A percentile compares a stretch with the other conserved stretches of the same genome.
phyloP scores from a whole-genome alignment of 192 early-diverging fungal species.

The Podila minutissima region DNA sequence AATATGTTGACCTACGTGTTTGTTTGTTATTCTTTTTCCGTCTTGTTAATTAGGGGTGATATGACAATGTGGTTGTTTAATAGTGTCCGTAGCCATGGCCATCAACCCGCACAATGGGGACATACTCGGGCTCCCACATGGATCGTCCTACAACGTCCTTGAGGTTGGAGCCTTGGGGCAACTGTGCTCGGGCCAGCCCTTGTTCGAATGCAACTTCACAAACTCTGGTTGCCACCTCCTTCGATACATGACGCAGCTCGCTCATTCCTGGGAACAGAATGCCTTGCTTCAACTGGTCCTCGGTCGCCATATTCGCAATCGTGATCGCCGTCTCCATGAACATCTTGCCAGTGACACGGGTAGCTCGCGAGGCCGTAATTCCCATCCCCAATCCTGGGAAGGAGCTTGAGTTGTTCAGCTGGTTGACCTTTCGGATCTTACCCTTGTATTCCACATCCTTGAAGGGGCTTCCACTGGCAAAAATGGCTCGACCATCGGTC shows the following conservation, averaged over 20 bases:
- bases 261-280: constrained; percentile 60
- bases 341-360: constrained; percentile 61
- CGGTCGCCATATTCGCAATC: constrained; percentile 61
- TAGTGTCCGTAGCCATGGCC: constrained; percentile 8
- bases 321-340: constrained; percentile 63
- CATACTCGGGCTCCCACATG: constrained; percentile 64
- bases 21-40: no score
- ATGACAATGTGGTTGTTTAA: no score
- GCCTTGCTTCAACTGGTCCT: constrained; percentile 59
- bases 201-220: constrained; percentile 63
- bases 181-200: constrained; percentile 53
- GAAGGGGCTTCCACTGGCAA: constrained; percentile 64
- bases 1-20: no score
- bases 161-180: constrained; percentile 54
- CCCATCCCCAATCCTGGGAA: constrained; percentile 67
- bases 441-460: constrained; percentile 59
- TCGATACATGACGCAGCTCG: constrained; percentile 55
- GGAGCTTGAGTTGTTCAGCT: constrained; percentile 64
- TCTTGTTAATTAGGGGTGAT: no score
- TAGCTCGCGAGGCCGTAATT: constrained; percentile 60
- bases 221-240: constrained; percentile 58
- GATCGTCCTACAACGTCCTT: constrained; percentile 57
- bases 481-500: constrained; percentile 64
- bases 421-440: constrained; percentile 54
- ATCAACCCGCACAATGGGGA: constrained; percentile 49